A percentile compares a stretch with the other conserved stretches of the same genome.
Conservation (phyloP, 805 yeast species). For the Candida taoyuanica region DNA sequence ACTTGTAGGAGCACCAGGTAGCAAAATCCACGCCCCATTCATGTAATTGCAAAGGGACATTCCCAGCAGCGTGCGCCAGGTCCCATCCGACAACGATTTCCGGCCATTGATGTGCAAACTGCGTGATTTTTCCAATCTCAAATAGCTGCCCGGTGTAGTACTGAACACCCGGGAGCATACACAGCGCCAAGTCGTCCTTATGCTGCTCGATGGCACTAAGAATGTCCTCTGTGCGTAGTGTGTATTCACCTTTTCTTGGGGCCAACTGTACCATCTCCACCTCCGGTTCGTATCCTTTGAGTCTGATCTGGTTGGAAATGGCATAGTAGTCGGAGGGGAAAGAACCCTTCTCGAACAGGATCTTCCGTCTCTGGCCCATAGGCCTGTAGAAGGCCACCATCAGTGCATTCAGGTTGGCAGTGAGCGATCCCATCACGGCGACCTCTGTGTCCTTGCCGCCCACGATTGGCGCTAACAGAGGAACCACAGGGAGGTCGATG, state of each 20-base stretch:
- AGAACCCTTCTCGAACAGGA: constrained; percentile 79
- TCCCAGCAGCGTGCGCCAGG: constrained; percentile 91
- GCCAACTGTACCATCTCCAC: constrained; percentile 55
- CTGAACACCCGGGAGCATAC: constrained; percentile 84
- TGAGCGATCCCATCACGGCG: constrained; percentile 82
- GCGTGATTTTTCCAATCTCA: constrained; percentile 69
- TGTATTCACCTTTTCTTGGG: constrained; percentile 55
- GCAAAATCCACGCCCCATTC: constrained; percentile 94
- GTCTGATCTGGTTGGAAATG: constrained; percentile 61
- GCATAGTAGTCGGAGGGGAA: constrained; percentile 94
- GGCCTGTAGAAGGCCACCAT: constrained; percentile 76
- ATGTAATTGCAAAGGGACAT: constrained; percentile 70
- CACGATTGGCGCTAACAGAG: constrained; percentile 64
- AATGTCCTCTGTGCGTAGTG: constrained; percentile 60
- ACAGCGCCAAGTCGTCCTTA: constrained; percentile 60
- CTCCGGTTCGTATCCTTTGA: constrained; percentile 51
- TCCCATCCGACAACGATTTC: constrained; percentile 84
- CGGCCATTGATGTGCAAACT: constrained; percentile 42
- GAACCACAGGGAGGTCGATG: constrained; percentile 72
- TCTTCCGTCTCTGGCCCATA: constrained; percentile 50
- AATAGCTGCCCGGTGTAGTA: constrained; percentile 89
- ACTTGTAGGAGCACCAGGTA: constrained; percentile 91
- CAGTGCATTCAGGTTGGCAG: constrained; percentile 74
- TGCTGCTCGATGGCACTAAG: constrained; percentile 48
- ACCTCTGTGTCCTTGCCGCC: constrained; percentile 78